Conservation (phyloP, 805 yeast species). For the Saccharomycopsis sp. region DNA sequence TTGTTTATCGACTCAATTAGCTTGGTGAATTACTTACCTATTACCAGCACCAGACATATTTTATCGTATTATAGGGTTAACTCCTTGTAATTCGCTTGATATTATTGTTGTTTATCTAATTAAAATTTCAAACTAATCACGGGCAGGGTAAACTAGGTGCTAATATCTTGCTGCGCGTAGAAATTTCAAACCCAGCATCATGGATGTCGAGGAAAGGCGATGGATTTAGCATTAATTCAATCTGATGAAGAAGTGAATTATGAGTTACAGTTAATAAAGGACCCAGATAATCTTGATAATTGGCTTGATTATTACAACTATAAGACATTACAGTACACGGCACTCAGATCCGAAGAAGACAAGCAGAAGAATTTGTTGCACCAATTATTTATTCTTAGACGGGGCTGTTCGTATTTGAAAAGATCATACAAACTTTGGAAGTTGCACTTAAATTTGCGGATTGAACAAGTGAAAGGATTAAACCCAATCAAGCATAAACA, state of each 20-base stretch:
- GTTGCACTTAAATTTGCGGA: conserved; percentile 38
- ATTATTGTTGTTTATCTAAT: neutral
- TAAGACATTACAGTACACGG: conserved; percentile 25
- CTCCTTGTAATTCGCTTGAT: too few relatives aligned
- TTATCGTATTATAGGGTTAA: neutral
- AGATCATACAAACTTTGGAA: conserved; percentile 52
- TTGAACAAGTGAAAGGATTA: conserved; percentile 26
- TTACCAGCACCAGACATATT: conserved; percentile 61
- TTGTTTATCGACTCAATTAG: neutral
- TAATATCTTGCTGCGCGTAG: too few relatives aligned
- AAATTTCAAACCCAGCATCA: too few relatives aligned
- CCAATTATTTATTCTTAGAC: conserved; percentile 40
- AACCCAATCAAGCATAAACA: conserved; percentile 27
- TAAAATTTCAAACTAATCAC: neutral
- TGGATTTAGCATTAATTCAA: conserved; percentile 12
- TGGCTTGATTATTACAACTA: conserved; percentile 42
- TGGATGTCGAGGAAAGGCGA: too few relatives aligned
- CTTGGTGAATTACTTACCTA: conserved; percentile 28
- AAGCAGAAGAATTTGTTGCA: conserved; percentile 26
- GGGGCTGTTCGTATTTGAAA: conserved; percentile 42
- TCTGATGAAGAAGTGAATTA: conserved; percentile 28
- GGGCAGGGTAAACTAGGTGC: neutral
- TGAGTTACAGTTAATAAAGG: conserved; percentile 33
- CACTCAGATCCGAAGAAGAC: conserved; percentile 18
- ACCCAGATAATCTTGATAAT: conserved; percentile 29